Conservation (phyloP, 305 asterid species). For the Fraxinus baroniana region DNA sequence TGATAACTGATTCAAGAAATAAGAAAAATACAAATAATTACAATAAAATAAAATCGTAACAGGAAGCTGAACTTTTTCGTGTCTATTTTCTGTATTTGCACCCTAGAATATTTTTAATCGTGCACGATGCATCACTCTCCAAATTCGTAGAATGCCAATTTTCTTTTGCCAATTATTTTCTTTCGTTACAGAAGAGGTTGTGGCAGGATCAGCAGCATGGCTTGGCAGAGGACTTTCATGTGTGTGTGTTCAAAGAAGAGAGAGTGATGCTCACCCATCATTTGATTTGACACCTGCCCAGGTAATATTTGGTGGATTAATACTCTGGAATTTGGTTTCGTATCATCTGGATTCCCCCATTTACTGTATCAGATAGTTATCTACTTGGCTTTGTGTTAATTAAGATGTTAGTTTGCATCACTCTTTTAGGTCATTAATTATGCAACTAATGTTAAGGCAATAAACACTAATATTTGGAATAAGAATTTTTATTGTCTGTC, state of each 20-base stretch:
- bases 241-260: conserved; percentile 92
- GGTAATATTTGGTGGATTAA: conserved; percentile 41
- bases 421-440: background rate
- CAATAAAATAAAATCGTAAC: background rate
- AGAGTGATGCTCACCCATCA: conserved; percentile 84
- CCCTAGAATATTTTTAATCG: background rate
- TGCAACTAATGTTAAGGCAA: background rate
- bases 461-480: background rate
- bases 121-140: background rate
- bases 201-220: conserved; percentile 99
- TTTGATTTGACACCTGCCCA: conserved; percentile 86
- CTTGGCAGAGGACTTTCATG: conserved; percentile 96
- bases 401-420: background rate
- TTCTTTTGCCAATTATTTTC: conserved; percentile 25
- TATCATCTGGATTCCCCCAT: background rate
- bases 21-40: too few relatives aligned
- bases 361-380: background rate
- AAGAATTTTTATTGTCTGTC: background rate
- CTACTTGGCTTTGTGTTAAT: background rate
- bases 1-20: background rate
- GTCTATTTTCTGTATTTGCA: conserved; percentile 7
- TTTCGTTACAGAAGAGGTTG: conserved; percentile 67
- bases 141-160: background rate
- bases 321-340: conserved; percentile 2
- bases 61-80: conserved; percentile 2